Evolutionary conservation across 345 rosid genomes (phyloP).

Genomic region (Acer campestre): DNA sequence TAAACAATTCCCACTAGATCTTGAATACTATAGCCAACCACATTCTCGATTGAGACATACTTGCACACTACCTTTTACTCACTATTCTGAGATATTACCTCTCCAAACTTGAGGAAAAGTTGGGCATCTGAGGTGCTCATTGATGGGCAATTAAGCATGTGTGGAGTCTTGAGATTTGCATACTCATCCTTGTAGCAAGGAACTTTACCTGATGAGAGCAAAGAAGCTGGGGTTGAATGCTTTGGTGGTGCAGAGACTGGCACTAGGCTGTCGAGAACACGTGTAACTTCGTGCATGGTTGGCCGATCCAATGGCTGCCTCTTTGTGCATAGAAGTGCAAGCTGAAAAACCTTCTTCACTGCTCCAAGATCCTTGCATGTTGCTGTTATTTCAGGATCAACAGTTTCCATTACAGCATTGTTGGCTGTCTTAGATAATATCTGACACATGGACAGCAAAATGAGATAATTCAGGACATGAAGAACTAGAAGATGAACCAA

Average conservation of each 20-base stretch:
- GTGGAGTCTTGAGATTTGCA: conserved; percentile 85
- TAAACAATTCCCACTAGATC: conserved; percentile 18
- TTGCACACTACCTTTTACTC: conserved; percentile 23
- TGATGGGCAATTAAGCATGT: conserved; percentile 76
- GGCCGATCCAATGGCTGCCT: conserved; percentile 81
- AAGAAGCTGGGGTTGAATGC: conserved; percentile 34
- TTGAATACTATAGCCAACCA: too few species aligned
- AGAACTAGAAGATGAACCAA: neutral
- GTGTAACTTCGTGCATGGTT: conserved; percentile 87
- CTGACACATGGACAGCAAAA: conserved; percentile 31
- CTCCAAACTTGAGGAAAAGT: conserved; percentile 86
- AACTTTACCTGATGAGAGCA: conserved; percentile 39
- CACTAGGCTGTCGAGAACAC: conserved; percentile 70
- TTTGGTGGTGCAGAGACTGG: conserved; percentile 43
- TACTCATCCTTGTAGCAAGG: conserved; percentile 80
- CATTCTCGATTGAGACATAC: neutral
- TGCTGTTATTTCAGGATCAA: conserved; percentile 69
- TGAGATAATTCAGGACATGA: neutral
- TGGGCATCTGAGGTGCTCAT: conserved; percentile 97
- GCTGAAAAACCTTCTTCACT: conserved; percentile 89
- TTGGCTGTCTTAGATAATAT: conserved; percentile 81
- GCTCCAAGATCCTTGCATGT: conserved; percentile 80
- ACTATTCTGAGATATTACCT: conserved; percentile 90
- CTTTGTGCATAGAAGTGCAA: conserved; percentile 82
- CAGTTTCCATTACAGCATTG: conserved; percentile 86